These are phyloP conservation scores for Echites panduratus DNA, from an alignment of 257 asterid genomes.

Conservation along the genomic window DNA sequence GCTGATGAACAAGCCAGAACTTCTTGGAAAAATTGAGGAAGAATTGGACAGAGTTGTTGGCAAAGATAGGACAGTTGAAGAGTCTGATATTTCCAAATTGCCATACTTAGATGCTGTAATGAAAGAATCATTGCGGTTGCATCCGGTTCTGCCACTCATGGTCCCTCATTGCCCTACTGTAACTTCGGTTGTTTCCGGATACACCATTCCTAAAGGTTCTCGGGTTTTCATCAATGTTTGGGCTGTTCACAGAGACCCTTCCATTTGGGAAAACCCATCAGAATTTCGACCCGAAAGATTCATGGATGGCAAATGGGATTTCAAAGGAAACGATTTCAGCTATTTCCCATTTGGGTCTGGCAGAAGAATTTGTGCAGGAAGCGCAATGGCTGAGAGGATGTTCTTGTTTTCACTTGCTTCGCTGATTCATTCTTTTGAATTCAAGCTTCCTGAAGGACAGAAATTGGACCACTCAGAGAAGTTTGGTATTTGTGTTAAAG, in stretches of 20 bases:
- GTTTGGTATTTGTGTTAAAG: constrained; percentile 63
- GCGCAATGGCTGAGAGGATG: constrained; percentile 57
- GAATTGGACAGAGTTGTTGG: constrained; percentile 52
- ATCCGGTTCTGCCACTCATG: constrained; percentile 61
- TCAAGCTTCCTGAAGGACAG: constrained; percentile 39
- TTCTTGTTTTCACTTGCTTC: constrained; percentile 57
- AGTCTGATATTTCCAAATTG: constrained; percentile 40
- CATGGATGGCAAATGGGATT: constrained; percentile 34
- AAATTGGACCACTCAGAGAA: constrained; percentile 40
- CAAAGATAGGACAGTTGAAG: constrained; percentile 37
- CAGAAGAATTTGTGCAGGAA: constrained; percentile 61
- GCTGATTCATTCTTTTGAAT: constrained; percentile 51
- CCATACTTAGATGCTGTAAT: constrained; percentile 50
- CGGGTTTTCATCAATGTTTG: constrained; percentile 59
- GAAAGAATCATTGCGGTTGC: constrained; percentile 54
- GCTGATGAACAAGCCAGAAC: constrained; percentile 51
- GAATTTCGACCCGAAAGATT: constrained; percentile 55
- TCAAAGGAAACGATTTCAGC: constrained; percentile 46
- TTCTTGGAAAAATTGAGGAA: constrained; percentile 34
- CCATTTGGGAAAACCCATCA: too few species aligned
- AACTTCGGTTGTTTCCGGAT: constrained; percentile 39
- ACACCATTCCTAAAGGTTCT: constrained; percentile 45
- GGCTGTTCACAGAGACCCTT: too few species aligned
- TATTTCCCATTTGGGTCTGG: constrained; percentile 72
- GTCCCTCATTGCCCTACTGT: constrained; percentile 65